Base-by-base conservation (phyloP, 2,329 filamentous ascomycete species). In the Epichloe hybrida region DNA sequence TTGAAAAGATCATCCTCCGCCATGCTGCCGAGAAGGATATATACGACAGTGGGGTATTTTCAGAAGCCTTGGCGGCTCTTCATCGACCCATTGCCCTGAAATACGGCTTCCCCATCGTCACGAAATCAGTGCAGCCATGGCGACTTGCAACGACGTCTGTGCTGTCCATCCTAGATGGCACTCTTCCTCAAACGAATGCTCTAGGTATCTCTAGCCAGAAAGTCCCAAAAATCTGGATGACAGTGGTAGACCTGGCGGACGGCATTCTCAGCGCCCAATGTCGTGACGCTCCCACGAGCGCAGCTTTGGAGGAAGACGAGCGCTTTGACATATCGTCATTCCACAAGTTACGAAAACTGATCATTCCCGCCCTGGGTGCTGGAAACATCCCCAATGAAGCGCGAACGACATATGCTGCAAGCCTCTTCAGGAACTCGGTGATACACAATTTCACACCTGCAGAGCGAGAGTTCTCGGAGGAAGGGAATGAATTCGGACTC, bases 281-380 rank as follows among this genome's bases (percentile, higher is more conserved):
- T 49, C 67, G 70, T 50, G 64, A 65, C 48, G 72, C 74, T 36
- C 61, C 71, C 13, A 63, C 70, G 7, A 66, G 64, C 2, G 63
- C 74, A 1, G 66, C 74, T 53, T 73, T 90, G 37, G 64, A 70
- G 3, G 72, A 73, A 8, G 91, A 98, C 60, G 83, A 97, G 66
- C 66, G 72, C 1, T 94, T 94, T 59, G 93, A 98, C 62, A 85
- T 95, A 17, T 61, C 70, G 1, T 83, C 86, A 0, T 94, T 96
- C 62, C 69, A 69, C 34, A 74, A 76, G 46, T 71, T 97, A 1
- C 77, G 82, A 39, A 72, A 78, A 9, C 73, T 96, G 36, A 81
- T 95, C 40, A 84, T 88, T 4, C 84, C 88, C 0, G 70, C 78
- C 2, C 75, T 97, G 0, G 86, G 89, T 2, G 77, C 80, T 0